Conservation (phyloP, 2,329 filamentous ascomycete species). For the Arthrocladium fulminans region DNA sequence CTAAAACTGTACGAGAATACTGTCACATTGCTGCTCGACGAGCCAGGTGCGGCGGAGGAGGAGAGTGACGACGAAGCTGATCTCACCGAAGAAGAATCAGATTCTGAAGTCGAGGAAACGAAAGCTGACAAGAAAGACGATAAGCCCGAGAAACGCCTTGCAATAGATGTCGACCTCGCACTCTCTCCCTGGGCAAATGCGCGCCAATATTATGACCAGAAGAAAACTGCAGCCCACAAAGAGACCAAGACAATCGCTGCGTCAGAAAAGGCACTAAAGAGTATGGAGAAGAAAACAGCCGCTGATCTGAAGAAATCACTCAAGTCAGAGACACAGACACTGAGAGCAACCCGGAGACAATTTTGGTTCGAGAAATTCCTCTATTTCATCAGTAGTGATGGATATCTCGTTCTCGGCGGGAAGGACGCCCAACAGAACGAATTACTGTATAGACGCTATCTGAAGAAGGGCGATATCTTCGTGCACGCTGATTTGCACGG, state of each 20-base stretch:
- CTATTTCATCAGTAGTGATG: constrained; percentile 92
- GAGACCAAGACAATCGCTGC: constrained; percentile 78
- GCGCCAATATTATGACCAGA: constrained; percentile 83
- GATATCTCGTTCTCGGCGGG: constrained; percentile 82
- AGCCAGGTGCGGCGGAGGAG: constrained; percentile 56
- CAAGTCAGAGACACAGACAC: constrained; percentile 81
- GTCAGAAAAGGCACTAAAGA: constrained; percentile 75
- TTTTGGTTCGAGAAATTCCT: constrained; percentile 97
- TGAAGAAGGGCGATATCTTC: constrained; percentile 84
- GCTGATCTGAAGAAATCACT: constrained; percentile 77
- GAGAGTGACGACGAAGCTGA: constrained; percentile 51
- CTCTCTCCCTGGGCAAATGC: constrained; percentile 84
- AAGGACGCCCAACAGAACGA: constrained; percentile 86
- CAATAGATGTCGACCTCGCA: constrained; percentile 75
- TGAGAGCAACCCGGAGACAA: constrained; percentile 72
- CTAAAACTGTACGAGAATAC: constrained; percentile 85
- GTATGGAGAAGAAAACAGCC: constrained; percentile 77
- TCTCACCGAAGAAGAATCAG: constrained; percentile 42
- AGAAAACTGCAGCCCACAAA: constrained; percentile 73
- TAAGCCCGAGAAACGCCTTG: constrained; percentile 41
- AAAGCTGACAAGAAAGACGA: constrained; percentile 21
- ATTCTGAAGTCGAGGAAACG: constrained; percentile 27
- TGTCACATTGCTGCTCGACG: constrained; percentile 68
- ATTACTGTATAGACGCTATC: constrained; percentile 75
- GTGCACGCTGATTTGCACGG: constrained; percentile 83